Conservation (phyloP, 2,329 filamentous ascomycete species). For the Cladosporium sp. region DNA sequence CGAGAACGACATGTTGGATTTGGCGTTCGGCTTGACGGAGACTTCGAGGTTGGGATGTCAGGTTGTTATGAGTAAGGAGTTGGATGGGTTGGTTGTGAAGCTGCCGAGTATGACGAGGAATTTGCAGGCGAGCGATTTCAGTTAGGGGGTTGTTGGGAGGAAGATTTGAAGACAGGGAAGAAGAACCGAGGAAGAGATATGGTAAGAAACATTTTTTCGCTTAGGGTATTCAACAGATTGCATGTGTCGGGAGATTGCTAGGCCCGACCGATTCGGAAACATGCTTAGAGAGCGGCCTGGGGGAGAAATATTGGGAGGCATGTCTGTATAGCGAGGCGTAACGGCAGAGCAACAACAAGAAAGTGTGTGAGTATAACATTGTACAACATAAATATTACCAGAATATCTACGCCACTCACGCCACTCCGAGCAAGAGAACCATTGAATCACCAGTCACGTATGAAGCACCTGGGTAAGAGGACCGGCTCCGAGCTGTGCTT, state of each 20-base stretch:
- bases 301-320: neutral
- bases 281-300: no score
- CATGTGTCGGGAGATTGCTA: no score
- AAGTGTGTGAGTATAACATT: neutral
- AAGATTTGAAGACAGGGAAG: no score
- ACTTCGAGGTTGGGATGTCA: constrained; percentile 83
- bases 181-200: no score
- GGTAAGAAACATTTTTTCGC: no score
- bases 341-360: constrained; percentile 1
- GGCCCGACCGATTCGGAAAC: no score
- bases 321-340: constrained; percentile 11
- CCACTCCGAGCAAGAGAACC: constrained; percentile 6
- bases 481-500: no score
- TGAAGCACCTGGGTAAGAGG: no score
- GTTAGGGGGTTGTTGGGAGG: constrained; percentile 13
- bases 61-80: constrained; percentile 83
- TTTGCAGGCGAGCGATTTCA: constrained; percentile 89
- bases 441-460: no score
- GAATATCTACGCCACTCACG: no score
- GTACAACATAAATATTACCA: constrained; percentile 8
- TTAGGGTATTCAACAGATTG: no score
- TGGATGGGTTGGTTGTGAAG: constrained; percentile 81
- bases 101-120: constrained; percentile 94
- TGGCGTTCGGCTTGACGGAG: constrained; percentile 86
- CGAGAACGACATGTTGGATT: constrained; percentile 80